Evolutionary conservation across 495 filamentous ascomycete genomes (phyloP).

Genomic region (Aspergillus funiculosus): DNA sequence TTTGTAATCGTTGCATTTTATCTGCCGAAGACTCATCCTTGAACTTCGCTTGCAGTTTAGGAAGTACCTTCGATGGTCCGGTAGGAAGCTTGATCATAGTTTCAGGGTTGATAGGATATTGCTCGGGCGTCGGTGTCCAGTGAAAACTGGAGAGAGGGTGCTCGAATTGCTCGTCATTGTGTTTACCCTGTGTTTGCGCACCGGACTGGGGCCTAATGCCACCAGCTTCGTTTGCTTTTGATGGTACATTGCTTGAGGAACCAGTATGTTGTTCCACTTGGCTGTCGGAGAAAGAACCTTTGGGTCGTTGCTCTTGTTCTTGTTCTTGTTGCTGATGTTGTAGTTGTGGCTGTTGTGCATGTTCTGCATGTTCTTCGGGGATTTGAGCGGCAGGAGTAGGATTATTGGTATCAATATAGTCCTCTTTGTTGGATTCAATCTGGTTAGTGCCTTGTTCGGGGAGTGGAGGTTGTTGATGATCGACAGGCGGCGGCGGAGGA

Average conservation of each 20-base stretch:
- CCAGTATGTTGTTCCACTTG: constrained; percentile 1
- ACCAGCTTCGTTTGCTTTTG: constrained; percentile 8
- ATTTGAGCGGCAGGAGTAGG: neutral
- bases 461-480: constrained; percentile 8
- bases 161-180: constrained; percentile 36
- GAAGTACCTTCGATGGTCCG: constrained; percentile 60
- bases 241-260: constrained; percentile 6
- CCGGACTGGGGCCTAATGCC: constrained; percentile 25
- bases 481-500: constrained; percentile 1
- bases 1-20: constrained; percentile 56
- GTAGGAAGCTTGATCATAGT: constrained; percentile 72
- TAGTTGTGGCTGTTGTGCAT: neutral
- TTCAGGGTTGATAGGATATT: constrained; percentile 64
- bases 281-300: neutral
- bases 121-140: constrained; percentile 66
- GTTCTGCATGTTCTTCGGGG: too few relatives aligned
- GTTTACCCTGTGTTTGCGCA: constrained; percentile 39
- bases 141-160: constrained; percentile 41
- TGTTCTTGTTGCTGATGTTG: constrained; percentile 2
- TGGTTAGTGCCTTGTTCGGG: neutral
- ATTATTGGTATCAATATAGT: neutral
- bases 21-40: constrained; percentile 54
- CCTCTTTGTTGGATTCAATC: neutral
- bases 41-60: constrained; percentile 70
- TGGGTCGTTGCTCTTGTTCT: constrained; percentile 2